These are phyloP conservation scores for Penicillium antarcticum DNA, from an alignment of 495 filamentous ascomycete genomes.

Conservation along the genomic window DNA sequence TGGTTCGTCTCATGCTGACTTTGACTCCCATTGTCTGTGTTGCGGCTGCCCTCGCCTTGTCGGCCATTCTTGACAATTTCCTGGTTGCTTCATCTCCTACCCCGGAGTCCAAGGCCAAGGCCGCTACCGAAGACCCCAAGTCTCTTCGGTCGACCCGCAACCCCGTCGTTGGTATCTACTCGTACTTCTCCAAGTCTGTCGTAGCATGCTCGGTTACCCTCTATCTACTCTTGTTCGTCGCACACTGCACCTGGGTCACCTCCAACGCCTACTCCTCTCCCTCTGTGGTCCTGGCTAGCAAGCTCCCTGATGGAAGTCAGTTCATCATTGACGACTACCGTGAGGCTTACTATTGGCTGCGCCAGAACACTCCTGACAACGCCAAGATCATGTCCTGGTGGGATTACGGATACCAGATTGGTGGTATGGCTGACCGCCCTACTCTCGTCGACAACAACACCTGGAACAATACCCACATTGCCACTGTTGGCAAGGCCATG, in stretches of 20 bases:
- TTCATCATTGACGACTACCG: slow-evolving; percentile 99
- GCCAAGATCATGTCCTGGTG: slow-evolving; percentile 99
- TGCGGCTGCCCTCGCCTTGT: slow-evolving; percentile 83
- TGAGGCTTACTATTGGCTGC: slow-evolving; percentile 99
- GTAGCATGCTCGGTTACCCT: slow-evolving; percentile 66
- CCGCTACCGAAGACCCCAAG: slow-evolving; percentile 46
- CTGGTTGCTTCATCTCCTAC: slow-evolving; percentile 55
- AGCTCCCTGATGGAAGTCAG: slow-evolving; percentile 89
- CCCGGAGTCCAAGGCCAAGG: slow-evolving; percentile 43
- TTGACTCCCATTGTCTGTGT: slow-evolving; percentile 96
- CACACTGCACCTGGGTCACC: slow-evolving; percentile 99
- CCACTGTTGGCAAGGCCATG: slow-evolving; percentile 99
- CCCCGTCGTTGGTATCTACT: slow-evolving; percentile 81
- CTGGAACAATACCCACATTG: slow-evolving; percentile 99
- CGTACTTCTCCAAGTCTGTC: slow-evolving; percentile 69
- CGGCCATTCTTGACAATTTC: slow-evolving; percentile 87
- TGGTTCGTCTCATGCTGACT: slow-evolving; percentile 98
- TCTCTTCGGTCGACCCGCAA: slow-evolving; percentile 66
- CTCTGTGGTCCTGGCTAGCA: slow-evolving; percentile 91
- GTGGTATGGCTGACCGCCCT: slow-evolving; percentile 97
- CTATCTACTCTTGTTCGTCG: slow-evolving; percentile 90
- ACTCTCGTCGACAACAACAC: slow-evolving; percentile 99
- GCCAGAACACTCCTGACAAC: slow-evolving; percentile 90
- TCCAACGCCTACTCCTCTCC: slow-evolving; percentile 98
- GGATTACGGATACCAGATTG: slow-evolving; percentile 99